Conservation (phyloP, 78 protist species). For the Tieghemostelium lacteum region DNA sequence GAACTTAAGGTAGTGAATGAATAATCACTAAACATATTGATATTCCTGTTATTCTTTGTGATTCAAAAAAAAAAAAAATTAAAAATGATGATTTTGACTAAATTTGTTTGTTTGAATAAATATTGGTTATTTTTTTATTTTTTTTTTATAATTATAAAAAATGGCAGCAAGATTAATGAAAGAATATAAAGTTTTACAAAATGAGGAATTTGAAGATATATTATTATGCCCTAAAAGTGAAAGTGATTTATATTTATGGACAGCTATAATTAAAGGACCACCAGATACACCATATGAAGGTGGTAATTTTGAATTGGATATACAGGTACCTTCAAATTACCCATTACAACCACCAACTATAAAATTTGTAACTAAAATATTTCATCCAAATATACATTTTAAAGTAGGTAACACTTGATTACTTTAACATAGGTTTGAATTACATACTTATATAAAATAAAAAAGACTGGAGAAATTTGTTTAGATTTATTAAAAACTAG, state of each 20-base stretch:
- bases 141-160: background rate
- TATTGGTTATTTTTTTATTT: too few relatives aligned
- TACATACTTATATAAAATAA: background rate
- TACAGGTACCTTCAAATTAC: slow-evolving; percentile 80
- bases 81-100: too few relatives aligned
- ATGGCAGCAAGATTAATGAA: slow-evolving; percentile 81
- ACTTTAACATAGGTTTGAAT: background rate
- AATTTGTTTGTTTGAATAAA: too few relatives aligned
- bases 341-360: slow-evolving; percentile 91
- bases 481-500: slow-evolving; percentile 90
- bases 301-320: slow-evolving; percentile 77
- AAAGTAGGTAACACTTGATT: slow-evolving; percentile 45
- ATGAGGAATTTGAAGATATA: slow-evolving; percentile 70
- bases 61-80: too few relatives aligned
- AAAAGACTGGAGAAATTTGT: slow-evolving; percentile 93
- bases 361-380: slow-evolving; percentile 85
- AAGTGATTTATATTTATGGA: slow-evolving; percentile 77
- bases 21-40: too few relatives aligned
- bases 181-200: slow-evolving; percentile 79
- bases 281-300: slow-evolving; percentile 89
- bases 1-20: too few relatives aligned
- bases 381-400: slow-evolving; percentile 93
- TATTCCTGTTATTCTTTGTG: too few relatives aligned
- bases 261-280: slow-evolving; percentile 88
- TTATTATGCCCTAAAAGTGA: slow-evolving; percentile 60